Conservation (phyloP, 208 protist species). For the Vickermania ingenoplastis region DNA sequence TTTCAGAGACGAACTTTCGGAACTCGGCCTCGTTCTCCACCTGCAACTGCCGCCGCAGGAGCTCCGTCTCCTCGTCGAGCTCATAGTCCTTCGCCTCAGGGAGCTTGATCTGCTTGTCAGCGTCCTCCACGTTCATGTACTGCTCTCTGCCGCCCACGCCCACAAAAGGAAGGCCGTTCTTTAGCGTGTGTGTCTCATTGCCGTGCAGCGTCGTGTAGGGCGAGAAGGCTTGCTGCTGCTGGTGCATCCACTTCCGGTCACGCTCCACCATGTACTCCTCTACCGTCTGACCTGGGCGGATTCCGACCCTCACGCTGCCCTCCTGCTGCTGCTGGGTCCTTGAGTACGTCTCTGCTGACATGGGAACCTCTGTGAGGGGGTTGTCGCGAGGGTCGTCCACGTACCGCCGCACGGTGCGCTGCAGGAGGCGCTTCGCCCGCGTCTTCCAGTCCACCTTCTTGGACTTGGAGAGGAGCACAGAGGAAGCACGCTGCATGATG, state of each 20-base stretch:
- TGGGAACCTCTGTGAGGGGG: slow-evolving; percentile 66
- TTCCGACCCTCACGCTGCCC: slow-evolving; percentile 65
- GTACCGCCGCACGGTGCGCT: slow-evolving; percentile 55
- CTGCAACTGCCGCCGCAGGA: slow-evolving; percentile 77
- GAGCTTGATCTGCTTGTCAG: slow-evolving; percentile 46
- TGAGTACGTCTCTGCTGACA: slow-evolving; percentile 52
- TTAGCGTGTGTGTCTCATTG: slow-evolving; percentile 34
- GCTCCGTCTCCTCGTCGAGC: slow-evolving; percentile 66
- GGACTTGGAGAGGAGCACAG: background rate
- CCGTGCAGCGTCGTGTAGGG: slow-evolving; percentile 25
- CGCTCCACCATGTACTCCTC: slow-evolving; percentile 84
- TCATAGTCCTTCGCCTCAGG: slow-evolving; percentile 66
- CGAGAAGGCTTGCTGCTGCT: slow-evolving; percentile 26
- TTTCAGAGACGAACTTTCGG: slow-evolving; percentile 76
- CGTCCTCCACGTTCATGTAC: slow-evolving; percentile 64
- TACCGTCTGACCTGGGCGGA: slow-evolving; percentile 72
- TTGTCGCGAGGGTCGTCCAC: slow-evolving; percentile 76
- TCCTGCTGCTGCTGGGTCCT: slow-evolving; percentile 63
- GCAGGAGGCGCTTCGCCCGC: slow-evolving; percentile 33
- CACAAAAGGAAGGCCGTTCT: slow-evolving; percentile 63
- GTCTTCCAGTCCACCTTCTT: slow-evolving; percentile 40
- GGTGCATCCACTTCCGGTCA: slow-evolving; percentile 55
- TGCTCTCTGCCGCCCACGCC: slow-evolving; percentile 31
- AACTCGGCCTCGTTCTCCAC: slow-evolving; percentile 84
- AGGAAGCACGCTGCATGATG: background rate